Conservation (phyloP, 2,329 filamentous ascomycete species). For the Exophiala phaeomuriformis region DNA sequence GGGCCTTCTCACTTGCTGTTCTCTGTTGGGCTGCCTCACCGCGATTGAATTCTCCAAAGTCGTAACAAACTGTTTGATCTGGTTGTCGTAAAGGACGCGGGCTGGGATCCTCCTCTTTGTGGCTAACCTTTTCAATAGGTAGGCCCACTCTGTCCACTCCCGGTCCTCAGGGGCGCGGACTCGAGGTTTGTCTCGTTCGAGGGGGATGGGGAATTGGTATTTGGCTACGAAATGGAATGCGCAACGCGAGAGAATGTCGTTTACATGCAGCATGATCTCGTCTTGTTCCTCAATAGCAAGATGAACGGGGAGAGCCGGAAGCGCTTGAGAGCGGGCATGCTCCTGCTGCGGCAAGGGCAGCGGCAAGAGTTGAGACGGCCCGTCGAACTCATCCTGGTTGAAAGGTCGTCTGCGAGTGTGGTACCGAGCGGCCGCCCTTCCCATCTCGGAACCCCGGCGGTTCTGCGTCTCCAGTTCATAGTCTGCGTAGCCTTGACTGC, state of each 20-base stretch:
- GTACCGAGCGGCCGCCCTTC: conserved; percentile 21
- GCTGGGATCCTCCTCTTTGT: conserved; percentile 81
- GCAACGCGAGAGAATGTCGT: conserved; percentile 75
- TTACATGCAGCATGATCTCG: conserved; percentile 69
- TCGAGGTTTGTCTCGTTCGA: conserved; percentile 74
- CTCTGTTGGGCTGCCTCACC: conserved; percentile 49
- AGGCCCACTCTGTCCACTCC: conserved; percentile 90
- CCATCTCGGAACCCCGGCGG: conserved; percentile 19
- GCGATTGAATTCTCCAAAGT: conserved; percentile 80
- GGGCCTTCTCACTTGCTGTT: conserved; percentile 61
- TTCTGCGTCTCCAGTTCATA: conserved; percentile 24
- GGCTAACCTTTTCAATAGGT: conserved; percentile 74
- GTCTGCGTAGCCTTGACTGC: conserved; percentile 24
- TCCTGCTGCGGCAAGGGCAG: conserved; percentile 63
- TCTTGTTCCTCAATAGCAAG: conserved; percentile 79
- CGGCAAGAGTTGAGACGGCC: conserved; percentile 73
- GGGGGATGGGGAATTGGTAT: conserved; percentile 81
- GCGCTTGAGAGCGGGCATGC: conserved; percentile 68
- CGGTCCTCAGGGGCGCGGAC: conserved; percentile 67
- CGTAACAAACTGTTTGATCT: conserved; percentile 86
- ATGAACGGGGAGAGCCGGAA: conserved; percentile 75
- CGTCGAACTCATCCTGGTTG: conserved; percentile 84
- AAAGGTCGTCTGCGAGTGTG: conserved; percentile 45
- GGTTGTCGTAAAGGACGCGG: conserved; percentile 75
- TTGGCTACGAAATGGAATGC: conserved; percentile 86